Evolutionary conservation across 140 eudicot genomes (phyloP).

Genomic region (Anethum foeniculum): DNA sequence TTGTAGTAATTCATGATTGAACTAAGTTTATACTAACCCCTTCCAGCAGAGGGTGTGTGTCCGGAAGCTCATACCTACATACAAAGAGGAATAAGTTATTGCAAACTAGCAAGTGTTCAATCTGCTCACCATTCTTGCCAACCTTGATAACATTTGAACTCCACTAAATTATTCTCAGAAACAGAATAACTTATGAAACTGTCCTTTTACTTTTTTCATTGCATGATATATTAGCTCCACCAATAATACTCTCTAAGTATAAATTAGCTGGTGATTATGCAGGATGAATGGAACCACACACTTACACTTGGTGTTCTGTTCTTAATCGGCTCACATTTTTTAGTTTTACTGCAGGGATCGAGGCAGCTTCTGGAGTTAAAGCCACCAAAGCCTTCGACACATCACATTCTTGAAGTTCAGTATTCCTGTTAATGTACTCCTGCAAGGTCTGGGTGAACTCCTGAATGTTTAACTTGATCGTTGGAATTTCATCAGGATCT

Average conservation of each 20-base stretch:
- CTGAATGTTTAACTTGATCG: conserved; percentile 70
- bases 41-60: conserved; percentile 71
- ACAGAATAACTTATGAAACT: background rate
- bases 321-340: conserved; percentile 83
- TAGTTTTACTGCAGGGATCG: conserved; percentile 84
- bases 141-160: background rate
- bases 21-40: conserved; percentile 47
- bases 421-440: conserved; percentile 47
- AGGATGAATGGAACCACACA: conserved; percentile 9
- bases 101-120: conserved; percentile 4
- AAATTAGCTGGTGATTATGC: background rate
- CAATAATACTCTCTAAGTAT: background rate
- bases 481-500: conserved; percentile 85
- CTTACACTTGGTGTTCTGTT: conserved; percentile 99
- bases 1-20: conserved; percentile 1
- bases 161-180: background rate
- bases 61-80: conserved; percentile 97
- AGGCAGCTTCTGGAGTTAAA: conserved; percentile 81
- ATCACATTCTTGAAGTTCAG: conserved; percentile 60
- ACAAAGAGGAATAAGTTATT: conserved; percentile 2
- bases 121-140: background rate
- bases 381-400: conserved; percentile 86
- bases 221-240: background rate
- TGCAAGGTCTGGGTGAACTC: conserved; percentile 73
- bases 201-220: background rate